Conservation (phyloP, 176 grass and related monocot species). For the Musa troglodytarum region DNA sequence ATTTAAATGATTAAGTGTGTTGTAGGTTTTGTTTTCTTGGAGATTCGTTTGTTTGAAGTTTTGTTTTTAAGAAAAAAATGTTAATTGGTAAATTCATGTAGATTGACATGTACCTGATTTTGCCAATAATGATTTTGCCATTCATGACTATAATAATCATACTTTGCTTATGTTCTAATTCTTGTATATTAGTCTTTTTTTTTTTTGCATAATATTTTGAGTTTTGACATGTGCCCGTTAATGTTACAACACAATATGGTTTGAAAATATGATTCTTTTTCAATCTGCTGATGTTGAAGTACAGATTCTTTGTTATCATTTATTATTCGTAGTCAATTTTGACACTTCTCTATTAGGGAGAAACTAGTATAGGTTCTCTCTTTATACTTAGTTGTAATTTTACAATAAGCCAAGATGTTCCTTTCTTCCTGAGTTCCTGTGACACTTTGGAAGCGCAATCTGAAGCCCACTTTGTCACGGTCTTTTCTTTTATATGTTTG, state of each 20-base stretch:
- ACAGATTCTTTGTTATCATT: not conserved
- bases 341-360: too few species aligned
- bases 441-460: not conserved
- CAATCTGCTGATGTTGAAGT: not conserved
- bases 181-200: not conserved
- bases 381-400: not conserved
- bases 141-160: not conserved
- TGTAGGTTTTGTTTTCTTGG: too few species aligned
- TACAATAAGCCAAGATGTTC: not conserved
- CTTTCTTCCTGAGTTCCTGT: not conserved
- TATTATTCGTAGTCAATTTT: not conserved
- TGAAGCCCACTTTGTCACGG: too few species aligned
- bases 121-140: too few species aligned
- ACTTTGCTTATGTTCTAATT: not conserved
- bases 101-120: not conserved
- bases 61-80: not conserved
- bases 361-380: not conserved
- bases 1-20: too few species aligned
- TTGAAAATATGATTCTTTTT: not conserved
- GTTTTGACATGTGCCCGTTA: not conserved
- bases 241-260: not conserved
- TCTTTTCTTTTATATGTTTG: slow-evolving; percentile 3
- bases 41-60: too few species aligned
- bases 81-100: not conserved
- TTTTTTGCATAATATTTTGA: not conserved